phyloP scores from a whole-genome alignment of 1,284 basidiomycete species.

The Mycena citricolor region DNA sequence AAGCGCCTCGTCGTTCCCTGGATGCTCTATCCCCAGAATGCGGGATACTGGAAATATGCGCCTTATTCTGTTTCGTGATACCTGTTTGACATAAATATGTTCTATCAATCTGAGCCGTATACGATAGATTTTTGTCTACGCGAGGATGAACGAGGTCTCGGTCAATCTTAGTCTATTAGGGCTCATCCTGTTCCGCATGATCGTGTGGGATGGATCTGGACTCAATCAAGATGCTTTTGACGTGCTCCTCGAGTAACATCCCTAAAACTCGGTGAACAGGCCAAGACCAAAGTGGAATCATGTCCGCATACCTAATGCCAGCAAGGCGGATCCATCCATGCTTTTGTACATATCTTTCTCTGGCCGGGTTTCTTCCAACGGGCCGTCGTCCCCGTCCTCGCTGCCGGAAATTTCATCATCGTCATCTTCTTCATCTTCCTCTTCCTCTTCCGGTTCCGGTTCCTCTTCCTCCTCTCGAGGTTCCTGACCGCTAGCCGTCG shows the following conservation, averaged over 20 bases:
- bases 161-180: too few species aligned
- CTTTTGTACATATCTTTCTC: slow-evolving; percentile 68
- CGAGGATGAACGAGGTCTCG: too few species aligned
- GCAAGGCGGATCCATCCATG: slow-evolving; percentile 68
- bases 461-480: slow-evolving; percentile 11
- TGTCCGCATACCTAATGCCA: slow-evolving; percentile 69
- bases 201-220: too few species aligned
- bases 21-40: slow-evolving; percentile 32
- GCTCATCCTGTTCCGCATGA: too few species aligned
- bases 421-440: slow-evolving; percentile 24
- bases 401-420: slow-evolving; percentile 26
- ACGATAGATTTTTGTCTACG: too few species aligned
- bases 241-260: slow-evolving; percentile 66
- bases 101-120: too few species aligned
- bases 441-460: slow-evolving; percentile 20
- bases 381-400: too few species aligned
- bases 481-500: too few species aligned
- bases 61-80: slow-evolving; percentile 31
- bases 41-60: slow-evolving; percentile 42
- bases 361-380: slow-evolving; percentile 28
- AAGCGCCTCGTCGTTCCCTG: slow-evolving; percentile 36
- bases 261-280: slow-evolving; percentile 38
- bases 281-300: slow-evolving; percentile 1
- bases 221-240: slow-evolving; percentile 43
- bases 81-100: slow-evolving; percentile 1